Conservation (phyloP, 106 monocot genomes). For the Phalaenopsis aphrodite region DNA sequence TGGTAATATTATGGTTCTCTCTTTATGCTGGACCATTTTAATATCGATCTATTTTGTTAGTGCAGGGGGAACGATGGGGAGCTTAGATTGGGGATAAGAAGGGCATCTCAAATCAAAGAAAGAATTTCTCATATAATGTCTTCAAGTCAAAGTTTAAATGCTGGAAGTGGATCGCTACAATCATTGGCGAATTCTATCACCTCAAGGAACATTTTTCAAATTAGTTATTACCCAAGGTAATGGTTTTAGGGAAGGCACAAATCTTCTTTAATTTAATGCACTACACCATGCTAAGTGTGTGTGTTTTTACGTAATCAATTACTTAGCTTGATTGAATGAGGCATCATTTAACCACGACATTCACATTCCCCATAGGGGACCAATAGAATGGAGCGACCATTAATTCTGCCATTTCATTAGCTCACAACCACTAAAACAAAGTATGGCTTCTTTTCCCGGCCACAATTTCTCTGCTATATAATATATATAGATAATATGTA, state of each 20-base stretch:
- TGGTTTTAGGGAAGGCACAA: background rate
- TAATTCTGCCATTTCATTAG: too few relatives aligned
- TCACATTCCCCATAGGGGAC: too few relatives aligned
- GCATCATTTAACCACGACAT: too few relatives aligned
- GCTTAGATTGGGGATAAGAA: slow-evolving; percentile 78
- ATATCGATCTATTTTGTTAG: background rate
- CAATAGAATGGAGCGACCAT: too few relatives aligned
- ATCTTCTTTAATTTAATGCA: background rate
- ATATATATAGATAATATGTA: too few relatives aligned
- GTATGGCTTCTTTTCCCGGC: too few relatives aligned
- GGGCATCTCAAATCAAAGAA: slow-evolving; percentile 69
- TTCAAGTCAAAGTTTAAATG: slow-evolving; percentile 24
- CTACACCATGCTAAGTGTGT: background rate
- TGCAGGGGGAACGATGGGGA: slow-evolving; percentile 73
- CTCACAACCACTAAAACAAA: too few relatives aligned
- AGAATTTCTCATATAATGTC: slow-evolving; percentile 18
- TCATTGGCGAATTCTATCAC: slow-evolving; percentile 49
- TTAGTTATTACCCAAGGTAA: slow-evolving; percentile 83
- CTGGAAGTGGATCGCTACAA: slow-evolving; percentile 11
- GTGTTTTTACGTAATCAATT: background rate
- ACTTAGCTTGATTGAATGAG: background rate
- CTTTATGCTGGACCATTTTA: background rate
- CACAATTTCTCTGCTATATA: too few relatives aligned
- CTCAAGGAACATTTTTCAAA: slow-evolving; percentile 50
- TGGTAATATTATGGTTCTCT: background rate